Conservation (phyloP, 768 basidiomycete genomes). For the Epithele typhae region DNA sequence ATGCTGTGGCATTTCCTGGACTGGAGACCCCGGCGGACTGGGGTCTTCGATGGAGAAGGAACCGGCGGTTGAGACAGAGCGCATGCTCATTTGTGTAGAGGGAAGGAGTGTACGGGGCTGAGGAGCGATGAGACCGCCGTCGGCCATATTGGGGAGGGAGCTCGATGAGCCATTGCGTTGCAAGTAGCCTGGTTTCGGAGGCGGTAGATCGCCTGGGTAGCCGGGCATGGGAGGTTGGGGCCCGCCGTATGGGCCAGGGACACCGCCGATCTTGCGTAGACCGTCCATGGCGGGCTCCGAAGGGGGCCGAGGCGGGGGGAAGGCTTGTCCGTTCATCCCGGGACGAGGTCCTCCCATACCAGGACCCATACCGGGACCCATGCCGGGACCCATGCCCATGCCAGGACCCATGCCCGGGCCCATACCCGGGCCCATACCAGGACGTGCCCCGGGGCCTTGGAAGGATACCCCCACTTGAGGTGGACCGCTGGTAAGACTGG, state of each 20-base stretch:
- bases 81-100: conserved; percentile 52
- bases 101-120: conserved; percentile 54
- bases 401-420: neutral
- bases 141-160: conserved; percentile 23
- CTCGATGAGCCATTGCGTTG: conserved; percentile 26
- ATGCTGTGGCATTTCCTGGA: conserved; percentile 44
- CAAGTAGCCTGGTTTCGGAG: conserved; percentile 21
- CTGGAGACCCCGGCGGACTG: conserved; percentile 84
- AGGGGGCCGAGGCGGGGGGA: conserved; percentile 17
- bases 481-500: conserved; percentile 6
- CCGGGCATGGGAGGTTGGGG: conserved; percentile 35
- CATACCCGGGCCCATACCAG: neutral
- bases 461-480: conserved; percentile 7
- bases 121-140: conserved; percentile 14
- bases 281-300: conserved; percentile 26
- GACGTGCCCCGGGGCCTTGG: conserved; percentile 6
- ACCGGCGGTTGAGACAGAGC: conserved; percentile 47
- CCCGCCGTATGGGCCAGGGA: conserved; percentile 31
- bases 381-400: conserved; percentile 6
- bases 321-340: neutral
- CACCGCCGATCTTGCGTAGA: conserved; percentile 48
- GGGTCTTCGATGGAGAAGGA: conserved; percentile 53
- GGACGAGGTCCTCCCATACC: neutral
- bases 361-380: conserved; percentile 8
- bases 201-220: conserved; percentile 30